These are phyloP conservation scores for Bipolaris oryzae DNA, from an alignment of 2,329 filamentous ascomycete species.

Conservation along the genomic window DNA sequence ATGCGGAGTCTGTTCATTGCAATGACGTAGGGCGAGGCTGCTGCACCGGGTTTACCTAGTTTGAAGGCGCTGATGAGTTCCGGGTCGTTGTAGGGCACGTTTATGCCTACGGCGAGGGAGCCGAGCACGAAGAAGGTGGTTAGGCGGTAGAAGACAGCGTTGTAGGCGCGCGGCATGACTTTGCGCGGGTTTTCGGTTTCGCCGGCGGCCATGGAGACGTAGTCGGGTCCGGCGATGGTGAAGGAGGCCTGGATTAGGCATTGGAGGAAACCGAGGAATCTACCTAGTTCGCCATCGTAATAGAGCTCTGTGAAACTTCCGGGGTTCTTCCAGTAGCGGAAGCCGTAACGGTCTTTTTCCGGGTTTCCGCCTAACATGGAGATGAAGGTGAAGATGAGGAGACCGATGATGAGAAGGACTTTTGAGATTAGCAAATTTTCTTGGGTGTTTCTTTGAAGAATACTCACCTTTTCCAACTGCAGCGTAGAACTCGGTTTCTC, in stretches of 20 bases:
- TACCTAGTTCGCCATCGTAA: slow-evolving; percentile 70
- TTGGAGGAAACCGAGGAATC: slow-evolving; percentile 76
- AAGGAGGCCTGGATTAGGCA: slow-evolving; percentile 69
- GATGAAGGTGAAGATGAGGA: slow-evolving; percentile 70
- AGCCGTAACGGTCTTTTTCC: slow-evolving; percentile 56
- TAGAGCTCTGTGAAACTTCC: slow-evolving; percentile 71
- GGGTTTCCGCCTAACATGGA: slow-evolving; percentile 86
- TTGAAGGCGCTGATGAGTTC: slow-evolving; percentile 66
- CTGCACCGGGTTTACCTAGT: slow-evolving; percentile 66
- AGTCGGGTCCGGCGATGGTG: slow-evolving; percentile 56
- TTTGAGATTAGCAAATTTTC: neutral
- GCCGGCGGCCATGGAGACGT: slow-evolving; percentile 57
- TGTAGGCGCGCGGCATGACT: slow-evolving; percentile 73
- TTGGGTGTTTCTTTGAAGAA: neutral
- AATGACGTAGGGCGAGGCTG: slow-evolving; percentile 68
- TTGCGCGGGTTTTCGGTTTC: slow-evolving; percentile 55
- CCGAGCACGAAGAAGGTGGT: slow-evolving; percentile 78
- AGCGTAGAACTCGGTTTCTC: slow-evolving; percentile 71
- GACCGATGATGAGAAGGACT: slow-evolving; percentile 54
- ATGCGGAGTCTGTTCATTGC: slow-evolving; percentile 63
- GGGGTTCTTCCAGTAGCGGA: slow-evolving; percentile 61
- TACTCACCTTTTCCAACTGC: slow-evolving; percentile 60
- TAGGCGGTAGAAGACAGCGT: slow-evolving; percentile 79
- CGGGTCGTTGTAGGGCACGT: slow-evolving; percentile 71
- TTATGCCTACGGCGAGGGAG: slow-evolving; percentile 71